A percentile compares a stretch with the other conserved stretches of the same genome.
Evolutionary conservation across 805 yeast species (phyloP).

Genomic region (Candida pini): DNA sequence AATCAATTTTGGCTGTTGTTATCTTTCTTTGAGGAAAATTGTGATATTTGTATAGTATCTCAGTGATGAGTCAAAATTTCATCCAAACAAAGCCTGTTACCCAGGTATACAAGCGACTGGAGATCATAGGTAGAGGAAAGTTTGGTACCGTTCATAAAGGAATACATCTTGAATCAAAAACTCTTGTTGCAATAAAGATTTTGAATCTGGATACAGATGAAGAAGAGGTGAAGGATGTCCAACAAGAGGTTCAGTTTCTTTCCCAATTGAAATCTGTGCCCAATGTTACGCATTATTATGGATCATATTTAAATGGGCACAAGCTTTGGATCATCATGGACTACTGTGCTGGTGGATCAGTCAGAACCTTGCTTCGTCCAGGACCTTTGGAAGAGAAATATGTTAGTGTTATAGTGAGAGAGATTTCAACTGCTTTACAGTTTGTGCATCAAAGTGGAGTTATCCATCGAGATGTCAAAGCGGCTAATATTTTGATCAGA

Average conservation of each 20-base stretch:
- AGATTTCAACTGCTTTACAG: constrained; percentile 67
- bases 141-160: constrained; percentile 97
- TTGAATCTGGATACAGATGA: constrained; percentile 87
- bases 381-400: constrained; percentile 84
- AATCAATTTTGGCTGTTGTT: no score
- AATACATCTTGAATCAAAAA: constrained; percentile 57
- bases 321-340: constrained; percentile 97
- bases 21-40: no score
- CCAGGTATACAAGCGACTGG: constrained; percentile 66
- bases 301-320: constrained; percentile 82
- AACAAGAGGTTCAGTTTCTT: constrained; percentile 83
- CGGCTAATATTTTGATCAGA: constrained; percentile 82
- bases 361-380: constrained; percentile 77
- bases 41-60: no score
- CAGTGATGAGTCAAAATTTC: no score
- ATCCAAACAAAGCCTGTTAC: constrained; percentile 13
- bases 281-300: constrained; percentile 91
- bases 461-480: constrained; percentile 93
- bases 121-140: constrained; percentile 92
- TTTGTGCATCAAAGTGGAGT: constrained; percentile 86
- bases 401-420: constrained; percentile 80
- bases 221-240: constrained; percentile 93
- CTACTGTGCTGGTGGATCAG: constrained; percentile 93
- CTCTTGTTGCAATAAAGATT: constrained; percentile 88
- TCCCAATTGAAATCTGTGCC: constrained; percentile 78